Evolutionary conservation across 495 filamentous ascomycete species (phyloP).

Genomic region (Podospora tetraspora): DNA sequence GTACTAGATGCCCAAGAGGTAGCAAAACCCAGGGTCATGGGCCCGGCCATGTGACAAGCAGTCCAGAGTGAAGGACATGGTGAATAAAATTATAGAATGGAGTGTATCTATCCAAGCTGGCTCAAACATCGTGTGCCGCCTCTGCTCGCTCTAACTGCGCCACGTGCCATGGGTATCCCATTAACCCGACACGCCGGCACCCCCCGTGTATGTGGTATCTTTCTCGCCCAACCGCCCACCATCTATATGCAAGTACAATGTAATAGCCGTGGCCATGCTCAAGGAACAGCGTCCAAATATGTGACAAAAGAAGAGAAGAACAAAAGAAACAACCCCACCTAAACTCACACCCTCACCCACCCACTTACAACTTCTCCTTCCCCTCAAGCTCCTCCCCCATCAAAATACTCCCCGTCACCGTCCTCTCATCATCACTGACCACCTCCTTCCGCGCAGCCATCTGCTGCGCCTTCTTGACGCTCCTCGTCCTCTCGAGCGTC

Average conservation of each 20-base stretch:
- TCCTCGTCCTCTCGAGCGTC: neutral
- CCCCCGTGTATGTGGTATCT: neutral
- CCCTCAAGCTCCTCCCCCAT: conserved; percentile 5
- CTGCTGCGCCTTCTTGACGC: neutral
- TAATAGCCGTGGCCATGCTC: neutral
- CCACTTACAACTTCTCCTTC: neutral
- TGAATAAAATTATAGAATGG: neutral
- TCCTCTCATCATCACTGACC: conserved; percentile 25
- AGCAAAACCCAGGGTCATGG: too few species aligned
- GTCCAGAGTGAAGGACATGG: neutral
- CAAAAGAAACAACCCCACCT: neutral
- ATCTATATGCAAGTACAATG: neutral
- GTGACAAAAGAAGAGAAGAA: neutral
- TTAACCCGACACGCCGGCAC: neutral
- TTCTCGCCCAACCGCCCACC: neutral
- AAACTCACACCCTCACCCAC: neutral
- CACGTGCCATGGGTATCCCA: neutral
- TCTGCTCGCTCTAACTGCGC: neutral
- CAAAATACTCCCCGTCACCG: conserved; percentile 6
- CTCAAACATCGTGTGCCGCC: neutral
- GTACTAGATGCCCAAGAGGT: neutral
- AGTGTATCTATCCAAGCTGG: neutral
- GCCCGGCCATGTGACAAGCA: too few species aligned
- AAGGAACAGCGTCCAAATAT: neutral
- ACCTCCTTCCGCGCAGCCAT: neutral